Evolutionary conservation across 345 rosid species (phyloP).

Genomic region (Populus pruinosa): DNA sequence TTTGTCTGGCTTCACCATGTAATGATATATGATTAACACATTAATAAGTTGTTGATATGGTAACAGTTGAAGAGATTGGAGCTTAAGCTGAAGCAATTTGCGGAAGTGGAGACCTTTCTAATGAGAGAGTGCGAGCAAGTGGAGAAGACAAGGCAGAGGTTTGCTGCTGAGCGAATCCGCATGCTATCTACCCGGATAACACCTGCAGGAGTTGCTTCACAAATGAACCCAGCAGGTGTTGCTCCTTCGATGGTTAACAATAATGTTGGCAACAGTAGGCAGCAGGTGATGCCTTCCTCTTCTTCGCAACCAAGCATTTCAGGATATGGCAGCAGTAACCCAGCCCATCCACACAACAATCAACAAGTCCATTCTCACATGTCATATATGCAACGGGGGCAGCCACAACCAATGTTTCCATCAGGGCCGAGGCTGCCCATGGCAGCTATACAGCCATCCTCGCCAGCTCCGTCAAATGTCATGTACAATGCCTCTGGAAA

Average conservation of each 20-base stretch:
- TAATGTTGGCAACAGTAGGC: conserved; percentile 47
- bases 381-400: conserved; percentile 68
- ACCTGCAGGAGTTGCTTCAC: conserved; percentile 49
- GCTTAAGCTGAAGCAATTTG: conserved; percentile 96
- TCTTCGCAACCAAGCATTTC: conserved; percentile 64
- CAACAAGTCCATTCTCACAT: conserved; percentile 65
- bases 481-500: conserved; percentile 50
- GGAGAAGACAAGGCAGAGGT: conserved; percentile 85
- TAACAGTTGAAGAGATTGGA: conserved; percentile 88
- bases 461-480: conserved; percentile 50
- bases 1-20: not conserved
- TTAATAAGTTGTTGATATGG: conserved; percentile 2
- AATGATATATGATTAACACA: not conserved
- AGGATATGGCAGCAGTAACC: conserved; percentile 51
- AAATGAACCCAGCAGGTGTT: conserved; percentile 45
- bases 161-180: conserved; percentile 69
- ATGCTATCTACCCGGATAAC: conserved; percentile 57
- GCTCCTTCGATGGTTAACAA: conserved; percentile 52
- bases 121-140: conserved; percentile 98
- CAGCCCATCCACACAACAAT: conserved; percentile 57
- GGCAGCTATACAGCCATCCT: conserved; percentile 62
- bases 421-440: conserved; percentile 76
- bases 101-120: conserved; percentile 88
- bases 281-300: conserved; percentile 48
- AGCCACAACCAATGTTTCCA: conserved; percentile 50